A percentile compares a stretch with the other conserved stretches of the same genome.
phyloP scores from a whole-genome alignment of 2,329 filamentous ascomycete species.

The Chaetomiaceae sp. region DNA sequence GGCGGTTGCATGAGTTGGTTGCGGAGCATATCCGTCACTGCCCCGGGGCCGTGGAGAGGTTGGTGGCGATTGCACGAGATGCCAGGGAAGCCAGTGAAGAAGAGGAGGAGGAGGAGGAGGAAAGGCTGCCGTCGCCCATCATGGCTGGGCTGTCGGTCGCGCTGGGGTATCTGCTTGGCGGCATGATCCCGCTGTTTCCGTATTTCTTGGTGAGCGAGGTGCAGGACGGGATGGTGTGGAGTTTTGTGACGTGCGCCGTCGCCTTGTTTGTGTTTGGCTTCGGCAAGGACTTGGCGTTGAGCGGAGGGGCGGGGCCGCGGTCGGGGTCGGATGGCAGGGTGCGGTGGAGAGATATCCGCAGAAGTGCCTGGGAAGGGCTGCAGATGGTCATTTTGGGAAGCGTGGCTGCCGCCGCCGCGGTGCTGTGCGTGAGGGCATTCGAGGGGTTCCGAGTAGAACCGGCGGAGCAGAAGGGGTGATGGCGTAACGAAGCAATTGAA shows the following conservation, averaged over 20 bases:
- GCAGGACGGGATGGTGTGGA: slow-evolving; percentile 30
- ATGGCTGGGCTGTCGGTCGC: slow-evolving; percentile 28
- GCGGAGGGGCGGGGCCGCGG: background rate
- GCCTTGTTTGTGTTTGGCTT: slow-evolving; percentile 32
- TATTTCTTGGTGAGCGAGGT: slow-evolving; percentile 29
- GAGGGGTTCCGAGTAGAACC: background rate
- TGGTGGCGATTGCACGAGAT: too few species aligned
- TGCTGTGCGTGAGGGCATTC: slow-evolving; percentile 26
- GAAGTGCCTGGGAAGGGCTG: slow-evolving; percentile 27
- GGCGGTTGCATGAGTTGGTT: background rate
- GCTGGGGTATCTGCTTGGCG: slow-evolving; percentile 30
- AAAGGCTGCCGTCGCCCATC: slow-evolving; percentile 20
- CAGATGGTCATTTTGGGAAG: slow-evolving; percentile 32
- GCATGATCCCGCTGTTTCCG: slow-evolving; percentile 29
- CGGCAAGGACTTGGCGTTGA: slow-evolving; percentile 25
- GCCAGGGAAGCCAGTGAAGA: background rate
- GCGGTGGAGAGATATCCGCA: slow-evolving; percentile 23
- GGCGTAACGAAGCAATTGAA: too few species aligned
- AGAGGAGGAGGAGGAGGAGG: background rate
- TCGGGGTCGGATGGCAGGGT: background rate
- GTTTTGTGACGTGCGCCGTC: slow-evolving; percentile 30
- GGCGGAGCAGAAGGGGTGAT: too few species aligned
- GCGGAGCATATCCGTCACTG: background rate
- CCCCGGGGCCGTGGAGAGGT: background rate
- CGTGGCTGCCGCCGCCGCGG: slow-evolving; percentile 29